Evolutionary conservation across 2,329 filamentous ascomycete genomes (phyloP).

Genomic region (Colletotrichum caudatum): DNA sequence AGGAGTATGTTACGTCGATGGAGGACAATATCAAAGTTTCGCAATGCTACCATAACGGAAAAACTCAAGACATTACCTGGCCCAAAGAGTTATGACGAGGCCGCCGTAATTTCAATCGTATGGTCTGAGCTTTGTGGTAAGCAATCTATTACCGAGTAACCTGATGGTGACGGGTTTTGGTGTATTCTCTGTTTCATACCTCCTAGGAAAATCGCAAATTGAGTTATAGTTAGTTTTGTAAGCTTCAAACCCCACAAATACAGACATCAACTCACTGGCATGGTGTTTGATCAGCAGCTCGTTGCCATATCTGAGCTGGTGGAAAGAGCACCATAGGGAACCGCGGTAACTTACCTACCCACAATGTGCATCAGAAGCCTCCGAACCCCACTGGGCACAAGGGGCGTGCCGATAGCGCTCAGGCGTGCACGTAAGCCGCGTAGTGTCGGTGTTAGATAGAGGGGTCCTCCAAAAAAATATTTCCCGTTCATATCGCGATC

Average conservation of each 20-base stretch:
- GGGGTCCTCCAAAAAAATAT: constrained; percentile 44
- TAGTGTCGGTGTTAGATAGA: constrained; percentile 39
- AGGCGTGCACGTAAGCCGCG: constrained; percentile 37
- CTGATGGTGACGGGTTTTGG: not conserved
- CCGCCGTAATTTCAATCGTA: not conserved
- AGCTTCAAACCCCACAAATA: not conserved
- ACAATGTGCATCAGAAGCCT: not conserved
- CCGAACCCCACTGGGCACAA: constrained; percentile 2
- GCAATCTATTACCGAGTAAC: not conserved
- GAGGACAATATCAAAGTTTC: not conserved
- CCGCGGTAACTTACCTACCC: too few relatives aligned
- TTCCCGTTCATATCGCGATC: constrained; percentile 36
- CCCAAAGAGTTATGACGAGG: not conserved
- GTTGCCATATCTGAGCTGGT: not conserved
- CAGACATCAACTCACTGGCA: too few relatives aligned
- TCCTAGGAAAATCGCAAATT: too few relatives aligned
- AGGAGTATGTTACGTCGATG: not conserved
- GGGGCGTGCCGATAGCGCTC: constrained; percentile 10
- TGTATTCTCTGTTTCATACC: not conserved
- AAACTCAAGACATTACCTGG: not conserved
- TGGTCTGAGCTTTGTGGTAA: not conserved
- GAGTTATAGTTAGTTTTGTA: too few relatives aligned
- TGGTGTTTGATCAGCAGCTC: not conserved
- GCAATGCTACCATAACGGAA: not conserved
- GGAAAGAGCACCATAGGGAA: not conserved